Evolutionary conservation across 805 yeast genomes (phyloP), one percentile per base, ranked within the genome.

Genomic region (Cyberlindnera meyerae): DNA sequence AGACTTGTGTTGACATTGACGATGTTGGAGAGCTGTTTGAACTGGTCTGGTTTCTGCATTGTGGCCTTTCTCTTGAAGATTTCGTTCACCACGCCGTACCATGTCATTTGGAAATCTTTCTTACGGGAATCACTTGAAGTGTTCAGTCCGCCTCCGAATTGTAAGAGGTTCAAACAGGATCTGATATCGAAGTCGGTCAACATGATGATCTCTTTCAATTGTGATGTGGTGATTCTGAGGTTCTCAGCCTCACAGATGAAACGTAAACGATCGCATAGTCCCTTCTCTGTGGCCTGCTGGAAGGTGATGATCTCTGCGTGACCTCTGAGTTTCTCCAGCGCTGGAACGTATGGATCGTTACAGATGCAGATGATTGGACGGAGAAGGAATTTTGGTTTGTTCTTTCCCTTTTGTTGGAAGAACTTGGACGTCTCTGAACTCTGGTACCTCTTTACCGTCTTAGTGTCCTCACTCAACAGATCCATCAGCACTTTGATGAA

Each of bases 351-450:
- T 2, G 84, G 69, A 52, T 93, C 95, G 54, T 90, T 93, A 56
- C 97, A 94, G 38, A 93, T 76, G 28, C 95, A 89, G 36, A 90
- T 85, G 14, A 93, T 86, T 2, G 97, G 97, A 47, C 97, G 70
- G 49, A 70, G 66, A 29, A 93, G 57, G 5, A 79, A 60, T 24
- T 61, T 64, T 9, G 64, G 58, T 32, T 54, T 61, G 34, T 58
- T 63, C 35, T 63, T 60, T 16, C 53, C 53, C 28, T 54, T 57
- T 24, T 51, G 58, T 15, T 49, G 46, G 25, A 47, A 46, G 13
- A 36, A 42, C 11, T 48, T 48, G 26, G 57, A 56, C 6, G 52
- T 47, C 26, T 52, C 50, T 18, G 53, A 43, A 21, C 39, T 34
- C 24, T 49, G 49, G 18, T 59, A 45, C 30, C 57, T 61, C 22